phyloP scores from a whole-genome alignment of 345 rosid species.

The Acer negundo region DNA sequence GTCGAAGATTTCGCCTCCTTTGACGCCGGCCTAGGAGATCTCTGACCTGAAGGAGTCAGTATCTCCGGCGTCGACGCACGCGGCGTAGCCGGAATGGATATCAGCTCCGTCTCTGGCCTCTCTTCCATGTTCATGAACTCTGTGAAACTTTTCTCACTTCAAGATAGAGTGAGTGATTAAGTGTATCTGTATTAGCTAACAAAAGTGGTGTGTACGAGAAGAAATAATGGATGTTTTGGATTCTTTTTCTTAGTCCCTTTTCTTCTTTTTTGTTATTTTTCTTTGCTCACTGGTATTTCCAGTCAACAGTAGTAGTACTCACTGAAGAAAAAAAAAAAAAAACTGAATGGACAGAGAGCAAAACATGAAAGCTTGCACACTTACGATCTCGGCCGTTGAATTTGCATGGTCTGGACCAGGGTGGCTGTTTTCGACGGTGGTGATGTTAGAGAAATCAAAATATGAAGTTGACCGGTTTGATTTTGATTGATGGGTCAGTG shows the following conservation, averaged over 20 bases:
- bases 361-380: conserved; percentile 38
- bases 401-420: not conserved
- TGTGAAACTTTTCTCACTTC: not conserved
- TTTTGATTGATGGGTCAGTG: conserved; percentile 26
- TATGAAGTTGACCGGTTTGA: conserved; percentile 31
- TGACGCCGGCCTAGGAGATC: conserved; percentile 83
- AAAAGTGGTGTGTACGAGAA: conserved; percentile 10
- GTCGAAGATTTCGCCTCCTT: conserved; percentile 69
- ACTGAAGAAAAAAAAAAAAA: conserved; percentile 15
- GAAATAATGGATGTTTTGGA: conserved; percentile 22
- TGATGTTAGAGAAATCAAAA: conserved; percentile 15
- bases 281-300: not conserved
- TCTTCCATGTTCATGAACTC: conserved; percentile 60
- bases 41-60: conserved; percentile 88
- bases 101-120: conserved; percentile 97
- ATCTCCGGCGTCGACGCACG: conserved; percentile 94
- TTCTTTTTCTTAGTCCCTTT: conserved; percentile 1
- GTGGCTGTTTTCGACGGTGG: conserved; percentile 4
- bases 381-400: conserved; percentile 38
- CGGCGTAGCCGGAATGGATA: conserved; percentile 96
- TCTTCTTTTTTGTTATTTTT: not conserved
- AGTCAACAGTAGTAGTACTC: not conserved
- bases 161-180: not conserved
- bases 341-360: not conserved
- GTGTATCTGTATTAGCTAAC: not conserved